A percentile compares a stretch with the other conserved stretches of the same genome.
phyloP scores from a whole-genome alignment of 2,329 filamentous ascomycete genomes.

The Cordyceps tenuipes region DNA sequence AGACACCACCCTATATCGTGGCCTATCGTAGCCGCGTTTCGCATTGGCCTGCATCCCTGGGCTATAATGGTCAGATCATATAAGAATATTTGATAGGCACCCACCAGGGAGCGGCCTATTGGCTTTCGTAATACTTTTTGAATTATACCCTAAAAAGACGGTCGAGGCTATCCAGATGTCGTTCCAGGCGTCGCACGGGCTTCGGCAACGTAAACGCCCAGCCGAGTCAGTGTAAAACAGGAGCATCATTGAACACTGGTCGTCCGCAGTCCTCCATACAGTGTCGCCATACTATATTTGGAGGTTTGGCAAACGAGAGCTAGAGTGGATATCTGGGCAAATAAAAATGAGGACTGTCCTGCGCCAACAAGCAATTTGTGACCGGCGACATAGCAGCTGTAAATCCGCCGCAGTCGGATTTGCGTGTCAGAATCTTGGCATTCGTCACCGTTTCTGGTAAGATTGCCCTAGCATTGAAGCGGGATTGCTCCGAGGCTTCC shows the following conservation, averaged over 20 bases:
- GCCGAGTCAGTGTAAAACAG: background rate
- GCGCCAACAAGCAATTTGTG: background rate
- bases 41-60: no score
- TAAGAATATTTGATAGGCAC: background rate
- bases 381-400: background rate
- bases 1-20: no score
- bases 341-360: background rate
- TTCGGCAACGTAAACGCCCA: constrained; percentile 7
- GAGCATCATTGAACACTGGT: background rate
- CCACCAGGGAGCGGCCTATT: background rate
- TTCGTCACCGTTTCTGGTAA: background rate
- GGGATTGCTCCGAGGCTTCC: background rate
- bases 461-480: background rate
- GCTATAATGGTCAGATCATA: no score
- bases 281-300: background rate
- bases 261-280: background rate
- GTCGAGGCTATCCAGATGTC: background rate
- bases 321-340: background rate
- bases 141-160: background rate
- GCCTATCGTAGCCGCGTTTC: no score
- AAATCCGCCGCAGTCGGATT: background rate
- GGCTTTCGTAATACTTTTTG: background rate
- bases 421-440: background rate
- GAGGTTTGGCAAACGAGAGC: background rate
- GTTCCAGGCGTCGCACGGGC: background rate